These are phyloP conservation scores for Coemansia sp. DNA, from an alignment of 192 early-diverging fungal genomes.

Conservation along the genomic window DNA sequence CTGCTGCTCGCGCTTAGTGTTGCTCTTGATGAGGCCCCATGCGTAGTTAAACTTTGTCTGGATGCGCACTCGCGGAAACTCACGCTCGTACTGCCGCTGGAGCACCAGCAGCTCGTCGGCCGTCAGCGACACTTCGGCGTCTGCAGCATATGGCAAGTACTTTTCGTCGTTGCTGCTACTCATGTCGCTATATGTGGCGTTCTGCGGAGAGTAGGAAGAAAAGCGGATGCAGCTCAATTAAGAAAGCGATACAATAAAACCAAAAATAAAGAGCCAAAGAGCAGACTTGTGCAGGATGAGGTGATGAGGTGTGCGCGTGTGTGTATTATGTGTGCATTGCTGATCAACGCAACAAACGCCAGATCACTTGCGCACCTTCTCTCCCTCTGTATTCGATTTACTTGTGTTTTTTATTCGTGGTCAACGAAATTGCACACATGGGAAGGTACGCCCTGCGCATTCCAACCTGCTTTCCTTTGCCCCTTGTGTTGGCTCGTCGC, in stretches of 20 bases:
- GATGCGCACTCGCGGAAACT: constrained; percentile 61
- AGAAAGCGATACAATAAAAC: background rate
- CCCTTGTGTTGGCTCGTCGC: background rate
- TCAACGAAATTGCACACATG: constrained; percentile 8
- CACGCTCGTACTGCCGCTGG: constrained; percentile 67
- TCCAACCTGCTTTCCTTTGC: background rate
- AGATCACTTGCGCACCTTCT: background rate
- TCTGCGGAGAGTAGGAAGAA: background rate
- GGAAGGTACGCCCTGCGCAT: constrained; percentile 16
- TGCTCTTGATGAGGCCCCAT: constrained; percentile 83
- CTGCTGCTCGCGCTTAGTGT: constrained; percentile 63
- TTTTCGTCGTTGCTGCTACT: constrained; percentile 12
- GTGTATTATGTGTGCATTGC: too few relatives aligned
- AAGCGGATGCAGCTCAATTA: background rate
- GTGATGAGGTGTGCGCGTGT: background rate
- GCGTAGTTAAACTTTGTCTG: constrained; percentile 98
- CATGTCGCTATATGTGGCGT: background rate
- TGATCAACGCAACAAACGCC: background rate
- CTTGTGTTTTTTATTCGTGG: background rate
- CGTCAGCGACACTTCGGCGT: constrained; percentile 37
- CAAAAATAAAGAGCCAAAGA: background rate
- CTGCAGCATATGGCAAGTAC: constrained; percentile 42
- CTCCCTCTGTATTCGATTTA: background rate
- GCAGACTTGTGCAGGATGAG: too few relatives aligned
- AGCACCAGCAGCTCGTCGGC: constrained; percentile 56